These are phyloP conservation scores for Bromus sterilis DNA, from an alignment of 176 grass and related monocot species.

Conservation along the genomic window DNA sequence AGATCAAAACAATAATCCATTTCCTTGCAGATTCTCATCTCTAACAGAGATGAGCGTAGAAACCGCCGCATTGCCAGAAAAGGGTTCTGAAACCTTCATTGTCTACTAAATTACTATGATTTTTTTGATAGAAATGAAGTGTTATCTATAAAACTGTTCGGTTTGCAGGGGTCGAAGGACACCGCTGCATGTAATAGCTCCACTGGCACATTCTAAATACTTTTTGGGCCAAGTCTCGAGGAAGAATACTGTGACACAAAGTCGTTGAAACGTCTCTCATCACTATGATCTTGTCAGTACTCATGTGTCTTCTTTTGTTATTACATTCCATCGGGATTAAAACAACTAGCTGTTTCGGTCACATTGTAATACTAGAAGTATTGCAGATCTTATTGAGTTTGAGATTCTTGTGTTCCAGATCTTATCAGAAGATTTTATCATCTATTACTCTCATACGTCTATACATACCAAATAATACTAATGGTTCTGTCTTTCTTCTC, in stretches of 20 bases:
- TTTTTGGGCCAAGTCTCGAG: neutral
- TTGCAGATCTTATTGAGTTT: no score
- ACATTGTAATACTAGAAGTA: no score
- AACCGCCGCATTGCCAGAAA: slow-evolving; percentile 6
- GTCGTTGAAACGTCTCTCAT: neutral
- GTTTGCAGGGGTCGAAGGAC: neutral
- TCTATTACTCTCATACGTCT: no score
- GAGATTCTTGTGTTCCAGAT: no score
- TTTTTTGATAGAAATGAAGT: no score
- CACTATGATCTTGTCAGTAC: neutral
- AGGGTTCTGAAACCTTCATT: neutral
- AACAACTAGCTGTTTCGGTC: no score
- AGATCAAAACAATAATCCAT: neutral
- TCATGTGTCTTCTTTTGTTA: no score
- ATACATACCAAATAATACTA: no score
- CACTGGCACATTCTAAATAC: neutral
- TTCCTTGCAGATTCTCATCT: slow-evolving; percentile 52
- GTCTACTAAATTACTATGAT: no score
- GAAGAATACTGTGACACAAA: neutral
- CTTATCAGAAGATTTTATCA: no score
- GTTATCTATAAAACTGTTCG: neutral
- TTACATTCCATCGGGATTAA: no score
- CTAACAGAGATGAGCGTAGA: slow-evolving; percentile 53
- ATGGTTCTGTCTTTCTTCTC: neutral
- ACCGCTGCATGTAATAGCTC: neutral